Conservation (phyloP, 495 filamentous ascomycete genomes). For the Sabuloglossum arenarium region DNA sequence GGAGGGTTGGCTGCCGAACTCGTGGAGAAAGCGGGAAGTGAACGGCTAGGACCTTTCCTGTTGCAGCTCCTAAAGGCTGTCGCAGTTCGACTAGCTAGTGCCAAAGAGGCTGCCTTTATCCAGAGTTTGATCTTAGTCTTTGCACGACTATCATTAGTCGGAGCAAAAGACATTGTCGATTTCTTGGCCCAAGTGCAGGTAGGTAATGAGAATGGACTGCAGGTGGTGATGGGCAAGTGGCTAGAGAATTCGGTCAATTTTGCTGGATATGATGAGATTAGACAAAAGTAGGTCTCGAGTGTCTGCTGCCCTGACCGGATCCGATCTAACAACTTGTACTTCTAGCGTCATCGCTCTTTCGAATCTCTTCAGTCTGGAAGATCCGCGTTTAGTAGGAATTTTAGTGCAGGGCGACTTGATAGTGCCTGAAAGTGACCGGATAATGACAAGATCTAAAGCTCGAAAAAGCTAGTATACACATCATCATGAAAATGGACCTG, state of each 20-base stretch:
- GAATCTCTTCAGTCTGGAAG: conserved; percentile 70
- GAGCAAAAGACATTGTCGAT: conserved; percentile 72
- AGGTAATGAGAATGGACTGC: conserved; percentile 50
- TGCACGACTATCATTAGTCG: conserved; percentile 65
- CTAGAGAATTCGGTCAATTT: conserved; percentile 91
- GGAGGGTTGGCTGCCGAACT: conserved; percentile 85
- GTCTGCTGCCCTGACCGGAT: not conserved
- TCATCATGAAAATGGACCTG: conserved; percentile 6
- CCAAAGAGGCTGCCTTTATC: conserved; percentile 67
- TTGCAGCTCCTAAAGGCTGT: conserved; percentile 80
- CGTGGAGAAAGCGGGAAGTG: conserved; percentile 81
- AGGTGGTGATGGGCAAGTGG: conserved; percentile 85
- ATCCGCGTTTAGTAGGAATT: conserved; percentile 57
- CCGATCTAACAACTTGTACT: conserved; percentile 17
- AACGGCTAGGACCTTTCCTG: conserved; percentile 74
- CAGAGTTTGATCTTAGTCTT: conserved; percentile 88
- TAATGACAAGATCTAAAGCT: conserved; percentile 79
- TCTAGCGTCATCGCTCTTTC: conserved; percentile 69
- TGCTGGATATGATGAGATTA: conserved; percentile 87
- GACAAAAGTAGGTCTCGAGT: conserved; percentile 51
- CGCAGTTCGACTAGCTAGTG: conserved; percentile 62
- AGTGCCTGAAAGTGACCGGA: conserved; percentile 55
- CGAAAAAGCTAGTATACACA: conserved; percentile 33
- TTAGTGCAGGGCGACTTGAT: conserved; percentile 84
- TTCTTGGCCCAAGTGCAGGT: conserved; percentile 75